phyloP scores from a whole-genome alignment of 1,284 basidiomycete species.

The Leccinum pachyderme region DNA sequence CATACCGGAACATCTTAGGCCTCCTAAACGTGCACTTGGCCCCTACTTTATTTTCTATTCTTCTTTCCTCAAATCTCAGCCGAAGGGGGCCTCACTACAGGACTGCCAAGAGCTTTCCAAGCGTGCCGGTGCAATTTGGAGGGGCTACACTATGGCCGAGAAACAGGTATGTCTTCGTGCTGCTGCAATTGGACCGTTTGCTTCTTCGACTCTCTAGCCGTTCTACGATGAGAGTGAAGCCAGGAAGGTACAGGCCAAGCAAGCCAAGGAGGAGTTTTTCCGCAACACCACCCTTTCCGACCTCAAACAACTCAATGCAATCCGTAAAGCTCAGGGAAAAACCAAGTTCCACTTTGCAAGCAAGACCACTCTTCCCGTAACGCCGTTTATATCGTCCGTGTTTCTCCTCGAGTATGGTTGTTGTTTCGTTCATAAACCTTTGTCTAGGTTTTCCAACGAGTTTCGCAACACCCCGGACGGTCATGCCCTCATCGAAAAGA shows the following conservation, averaged over 20 bases:
- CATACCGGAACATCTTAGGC: conserved; percentile 22
- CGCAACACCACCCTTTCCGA: conserved; percentile 9
- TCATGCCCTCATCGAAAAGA: conserved; percentile 13
- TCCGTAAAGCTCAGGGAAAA: conserved; percentile 27
- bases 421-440: neutral
- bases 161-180: conserved; percentile 24
- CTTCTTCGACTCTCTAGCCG: too few species aligned
- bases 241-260: conserved; percentile 14
- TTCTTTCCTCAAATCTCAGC: conserved; percentile 15
- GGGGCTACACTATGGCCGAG: conserved; percentile 22
- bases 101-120: conserved; percentile 12
- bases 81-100: neutral
- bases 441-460: conserved; percentile 22
- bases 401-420: neutral
- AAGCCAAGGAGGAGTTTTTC: conserved; percentile 27
- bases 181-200: neutral
- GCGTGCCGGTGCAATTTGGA: conserved; percentile 24
- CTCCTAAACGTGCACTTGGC: conserved; percentile 27
- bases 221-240: conserved; percentile 28
- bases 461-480: conserved; percentile 27
- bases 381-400: conserved; percentile 26
- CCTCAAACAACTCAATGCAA: conserved; percentile 25
- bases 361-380: neutral
- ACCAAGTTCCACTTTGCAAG: conserved; percentile 7
- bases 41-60: conserved; percentile 25